phyloP scores from a whole-genome alignment of 805 yeast species.

The Myxozyma melibiosi region DNA sequence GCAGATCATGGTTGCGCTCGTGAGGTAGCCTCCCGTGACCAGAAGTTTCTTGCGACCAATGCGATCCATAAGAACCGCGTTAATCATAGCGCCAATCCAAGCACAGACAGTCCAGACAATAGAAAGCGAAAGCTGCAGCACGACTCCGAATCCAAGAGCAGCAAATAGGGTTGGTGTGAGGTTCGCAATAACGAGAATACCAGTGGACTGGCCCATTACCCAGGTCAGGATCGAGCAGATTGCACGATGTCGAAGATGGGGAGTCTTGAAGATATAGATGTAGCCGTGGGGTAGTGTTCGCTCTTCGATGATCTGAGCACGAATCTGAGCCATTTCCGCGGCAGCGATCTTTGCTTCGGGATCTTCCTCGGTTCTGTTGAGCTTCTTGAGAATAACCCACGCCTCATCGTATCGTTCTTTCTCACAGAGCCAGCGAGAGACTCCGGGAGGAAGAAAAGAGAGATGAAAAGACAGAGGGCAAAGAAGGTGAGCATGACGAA shows the following conservation, averaged over 20 bases:
- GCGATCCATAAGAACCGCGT: neutral
- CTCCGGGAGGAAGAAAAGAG: slow-evolving; percentile 52
- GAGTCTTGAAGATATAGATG: neutral
- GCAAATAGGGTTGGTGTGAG: neutral
- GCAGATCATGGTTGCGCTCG: neutral
- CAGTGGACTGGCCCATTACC: neutral
- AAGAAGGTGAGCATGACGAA: slow-evolving; percentile 53
- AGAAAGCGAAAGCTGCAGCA: neutral
- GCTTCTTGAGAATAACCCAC: neutral
- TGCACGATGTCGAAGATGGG: neutral
- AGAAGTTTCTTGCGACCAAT: neutral
- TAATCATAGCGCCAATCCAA: neutral
- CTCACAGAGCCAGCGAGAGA: slow-evolving; percentile 55
- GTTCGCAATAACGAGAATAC: neutral
- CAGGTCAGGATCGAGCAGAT: neutral
- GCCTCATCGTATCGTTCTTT: slow-evolving; percentile 61
- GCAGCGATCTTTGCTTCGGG: neutral
- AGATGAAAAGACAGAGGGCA: slow-evolving; percentile 47
- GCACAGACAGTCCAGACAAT: too few species aligned
- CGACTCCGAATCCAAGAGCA: neutral
- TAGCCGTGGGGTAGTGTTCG: neutral
- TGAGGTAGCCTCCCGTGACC: neutral
- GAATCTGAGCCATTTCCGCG: neutral
- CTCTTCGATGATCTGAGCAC: neutral
- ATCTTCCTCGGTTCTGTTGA: slow-evolving; percentile 1